A percentile compares a stretch with the other conserved stretches of the same genome.
Evolutionary conservation across 2,329 filamentous ascomycete species (phyloP).

Genomic region (Aureobasidium lini): DNA sequence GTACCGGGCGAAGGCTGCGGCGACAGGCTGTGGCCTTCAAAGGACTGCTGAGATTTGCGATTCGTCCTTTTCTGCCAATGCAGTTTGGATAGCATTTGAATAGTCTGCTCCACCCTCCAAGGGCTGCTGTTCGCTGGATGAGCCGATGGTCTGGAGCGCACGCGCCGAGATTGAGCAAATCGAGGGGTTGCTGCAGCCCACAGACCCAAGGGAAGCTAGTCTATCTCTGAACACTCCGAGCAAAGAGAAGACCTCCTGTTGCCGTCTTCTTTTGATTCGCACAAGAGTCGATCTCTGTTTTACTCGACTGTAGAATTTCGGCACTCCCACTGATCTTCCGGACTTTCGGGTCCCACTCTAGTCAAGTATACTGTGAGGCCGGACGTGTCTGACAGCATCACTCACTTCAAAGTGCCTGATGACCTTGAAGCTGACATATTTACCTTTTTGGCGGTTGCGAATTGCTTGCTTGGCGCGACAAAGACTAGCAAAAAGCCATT

Average conservation of each 20-base stretch:
- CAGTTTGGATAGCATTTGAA: constrained; percentile 15
- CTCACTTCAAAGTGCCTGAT: neutral
- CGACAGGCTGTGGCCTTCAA: constrained; percentile 11
- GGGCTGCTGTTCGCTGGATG: constrained; percentile 6
- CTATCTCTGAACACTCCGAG: neutral
- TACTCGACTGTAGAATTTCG: neutral
- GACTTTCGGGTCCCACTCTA: neutral
- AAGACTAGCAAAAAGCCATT: constrained; percentile 4
- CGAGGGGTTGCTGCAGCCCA: constrained; percentile 13
- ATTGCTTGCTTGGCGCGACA: neutral
- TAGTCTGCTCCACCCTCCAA: constrained; percentile 8
- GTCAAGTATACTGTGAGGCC: neutral
- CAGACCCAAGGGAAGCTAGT: constrained; percentile 2
- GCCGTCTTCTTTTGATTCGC: neutral
- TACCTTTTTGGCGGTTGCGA: neutral
- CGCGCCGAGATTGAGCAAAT: constrained; percentile 13
- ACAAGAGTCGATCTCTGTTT: neutral
- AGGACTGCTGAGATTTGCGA: constrained; percentile 10
- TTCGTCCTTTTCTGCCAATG: constrained; percentile 14
- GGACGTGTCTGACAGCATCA: neutral
- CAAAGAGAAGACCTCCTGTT: neutral
- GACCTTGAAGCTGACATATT: constrained; percentile 3
- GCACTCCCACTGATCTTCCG: neutral
- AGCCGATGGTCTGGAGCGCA: constrained; percentile 13
- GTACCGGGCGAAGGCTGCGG: constrained; percentile 8